Percentiles rank a stretch among this genome's conserved stretches.
Conservation (phyloP, 768 basidiomycete species). For the Panellus pusillus region DNA sequence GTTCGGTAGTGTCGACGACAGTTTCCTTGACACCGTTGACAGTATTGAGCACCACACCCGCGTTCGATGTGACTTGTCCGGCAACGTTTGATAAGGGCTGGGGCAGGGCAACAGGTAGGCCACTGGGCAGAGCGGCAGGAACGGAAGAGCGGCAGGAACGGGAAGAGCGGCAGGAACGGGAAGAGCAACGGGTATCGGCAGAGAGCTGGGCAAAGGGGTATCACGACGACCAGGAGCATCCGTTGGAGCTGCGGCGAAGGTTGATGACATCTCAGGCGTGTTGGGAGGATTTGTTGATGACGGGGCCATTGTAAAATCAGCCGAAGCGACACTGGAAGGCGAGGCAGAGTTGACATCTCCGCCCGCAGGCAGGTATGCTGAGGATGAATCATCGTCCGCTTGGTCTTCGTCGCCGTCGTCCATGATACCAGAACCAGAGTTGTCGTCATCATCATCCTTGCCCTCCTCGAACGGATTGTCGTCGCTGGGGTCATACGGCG, state of each 20-base stretch:
- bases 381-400: neutral
- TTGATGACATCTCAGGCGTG: conserved; percentile 12
- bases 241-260: conserved; percentile 1
- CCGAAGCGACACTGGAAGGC: neutral
- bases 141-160: neutral
- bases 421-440: neutral
- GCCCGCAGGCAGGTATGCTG: neutral
- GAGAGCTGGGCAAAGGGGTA: neutral
- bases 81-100: neutral
- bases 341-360: too few species aligned
- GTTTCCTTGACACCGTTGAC: too few species aligned
- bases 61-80: too few species aligned
- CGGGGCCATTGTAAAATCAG: conserved; percentile 4
- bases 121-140: neutral
- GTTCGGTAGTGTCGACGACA: too few species aligned
- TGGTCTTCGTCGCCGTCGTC: too few species aligned
- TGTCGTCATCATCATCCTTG: neutral
- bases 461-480: neutral
- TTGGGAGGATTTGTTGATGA: conserved; percentile 7
- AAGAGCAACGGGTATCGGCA: neutral
- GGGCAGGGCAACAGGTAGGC: neutral
- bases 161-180: neutral
- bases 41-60: too few species aligned
- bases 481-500: neutral
- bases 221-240: conserved; percentile 10